Percentiles rank a stretch among this genome's conserved stretches.
phyloP scores from a whole-genome alignment of 1,284 basidiomycete genomes.

The Mrakiaceae sp. region DNA sequence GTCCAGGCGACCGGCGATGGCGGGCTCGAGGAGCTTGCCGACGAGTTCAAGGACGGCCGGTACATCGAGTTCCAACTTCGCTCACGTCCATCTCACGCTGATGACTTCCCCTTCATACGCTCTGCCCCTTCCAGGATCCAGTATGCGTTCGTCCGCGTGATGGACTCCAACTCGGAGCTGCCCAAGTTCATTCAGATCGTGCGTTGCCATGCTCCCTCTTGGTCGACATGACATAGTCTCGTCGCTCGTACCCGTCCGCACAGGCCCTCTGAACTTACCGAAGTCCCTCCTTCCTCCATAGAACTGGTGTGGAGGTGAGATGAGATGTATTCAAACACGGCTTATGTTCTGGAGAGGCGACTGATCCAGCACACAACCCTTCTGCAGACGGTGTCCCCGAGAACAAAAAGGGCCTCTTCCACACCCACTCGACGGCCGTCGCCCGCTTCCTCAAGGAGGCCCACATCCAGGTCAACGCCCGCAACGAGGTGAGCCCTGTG shows the following conservation, averaged over 20 bases:
- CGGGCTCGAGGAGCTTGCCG: slow-evolving; percentile 80
- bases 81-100: not conserved
- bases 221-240: too few relatives aligned
- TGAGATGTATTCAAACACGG: too few relatives aligned
- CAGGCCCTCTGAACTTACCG: too few relatives aligned
- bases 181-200: slow-evolving; percentile 75
- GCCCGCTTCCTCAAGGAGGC: slow-evolving; percentile 64
- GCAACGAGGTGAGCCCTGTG: slow-evolving; percentile 56
- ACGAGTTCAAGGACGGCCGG: slow-evolving; percentile 91
- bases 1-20: slow-evolving; percentile 73
- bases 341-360: too few relatives aligned
- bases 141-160: slow-evolving; percentile 82
- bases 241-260: too few relatives aligned
- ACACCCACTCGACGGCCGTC: slow-evolving; percentile 73
- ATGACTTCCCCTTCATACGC: slow-evolving; percentile 5
- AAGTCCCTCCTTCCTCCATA: not conserved
- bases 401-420: slow-evolving; percentile 82
- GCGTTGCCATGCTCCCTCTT: slow-evolving; percentile 1
- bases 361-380: slow-evolving; percentile 46
- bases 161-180: slow-evolving; percentile 68
- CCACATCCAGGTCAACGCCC: slow-evolving; percentile 83
- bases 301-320: slow-evolving; percentile 70
- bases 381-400: slow-evolving; percentile 94
- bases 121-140: slow-evolving; percentile 53
- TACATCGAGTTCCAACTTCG: slow-evolving; percentile 30